Evolutionary conservation across 2,329 filamentous ascomycete species (phyloP).

Genomic region (Sporothrix luriei): DNA sequence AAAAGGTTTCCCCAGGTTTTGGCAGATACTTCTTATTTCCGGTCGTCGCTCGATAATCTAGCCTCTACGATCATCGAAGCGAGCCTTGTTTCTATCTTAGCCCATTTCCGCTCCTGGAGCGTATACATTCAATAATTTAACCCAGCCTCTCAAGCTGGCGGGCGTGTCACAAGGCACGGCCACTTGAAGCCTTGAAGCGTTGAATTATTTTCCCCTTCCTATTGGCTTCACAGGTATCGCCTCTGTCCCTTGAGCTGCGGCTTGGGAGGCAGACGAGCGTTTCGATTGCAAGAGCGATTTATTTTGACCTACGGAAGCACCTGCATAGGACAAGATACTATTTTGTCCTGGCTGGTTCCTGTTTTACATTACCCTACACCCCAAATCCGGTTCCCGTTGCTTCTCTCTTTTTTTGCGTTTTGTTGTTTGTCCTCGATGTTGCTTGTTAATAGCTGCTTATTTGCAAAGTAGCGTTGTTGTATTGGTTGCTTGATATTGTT

Average conservation of each 20-base stretch:
- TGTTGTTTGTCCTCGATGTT: neutral
- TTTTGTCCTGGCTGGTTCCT: neutral
- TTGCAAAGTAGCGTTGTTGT: neutral
- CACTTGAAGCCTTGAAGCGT: neutral
- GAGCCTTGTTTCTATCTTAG: neutral
- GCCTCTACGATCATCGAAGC: neutral
- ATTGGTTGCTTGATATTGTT: neutral
- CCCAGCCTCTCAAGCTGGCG: too few species aligned
- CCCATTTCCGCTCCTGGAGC: neutral
- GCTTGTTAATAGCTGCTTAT: neutral
- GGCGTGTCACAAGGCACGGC: neutral
- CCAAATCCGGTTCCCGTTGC: neutral
- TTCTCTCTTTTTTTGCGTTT: neutral
- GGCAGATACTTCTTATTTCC: neutral
- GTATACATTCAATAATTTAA: neutral
- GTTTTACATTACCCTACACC: neutral
- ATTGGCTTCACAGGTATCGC: neutral
- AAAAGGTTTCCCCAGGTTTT: too few species aligned
- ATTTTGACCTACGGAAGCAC: neutral
- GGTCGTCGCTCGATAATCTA: neutral
- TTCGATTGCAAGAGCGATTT: neutral
- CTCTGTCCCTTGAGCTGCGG: neutral
- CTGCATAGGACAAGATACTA: neutral
- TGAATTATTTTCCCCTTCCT: neutral
- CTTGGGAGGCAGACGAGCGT: neutral